Conservation (phyloP, 2,329 filamentous ascomycete genomes). For the Ophiostoma sp. region DNA sequence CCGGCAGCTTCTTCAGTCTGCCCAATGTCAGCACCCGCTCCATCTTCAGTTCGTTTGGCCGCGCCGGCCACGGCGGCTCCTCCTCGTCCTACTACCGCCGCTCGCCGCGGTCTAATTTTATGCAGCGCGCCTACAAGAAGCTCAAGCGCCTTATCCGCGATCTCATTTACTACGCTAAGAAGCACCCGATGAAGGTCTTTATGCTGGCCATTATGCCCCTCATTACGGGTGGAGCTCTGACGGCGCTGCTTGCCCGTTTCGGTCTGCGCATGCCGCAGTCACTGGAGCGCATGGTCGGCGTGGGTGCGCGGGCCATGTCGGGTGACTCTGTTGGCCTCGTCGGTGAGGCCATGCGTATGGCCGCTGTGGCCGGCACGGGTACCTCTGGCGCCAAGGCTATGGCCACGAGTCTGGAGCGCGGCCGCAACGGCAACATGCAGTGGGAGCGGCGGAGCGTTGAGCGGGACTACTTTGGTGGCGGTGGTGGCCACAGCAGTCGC, state of each 20-base stretch:
- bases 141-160: constrained; percentile 78
- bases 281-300: constrained; percentile 59
- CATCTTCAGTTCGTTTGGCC: constrained; percentile 44
- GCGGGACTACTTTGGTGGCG: constrained; percentile 40
- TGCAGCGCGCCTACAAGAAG: constrained; percentile 70
- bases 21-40: constrained; percentile 47
- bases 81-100: constrained; percentile 70
- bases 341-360: constrained; percentile 58
- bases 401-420: constrained; percentile 38
- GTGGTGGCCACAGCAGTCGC: constrained; percentile 32
- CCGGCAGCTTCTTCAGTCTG: constrained; percentile 49
- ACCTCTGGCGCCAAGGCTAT: constrained; percentile 29
- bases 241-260: constrained; percentile 74
- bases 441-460: constrained; percentile 45
- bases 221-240: constrained; percentile 78
- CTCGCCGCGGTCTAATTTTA: constrained; percentile 76
- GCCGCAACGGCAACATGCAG: constrained; percentile 37
- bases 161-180: constrained; percentile 76
- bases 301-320: constrained; percentile 51
- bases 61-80: constrained; percentile 26
- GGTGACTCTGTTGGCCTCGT: constrained; percentile 53
- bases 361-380: constrained; percentile 38
- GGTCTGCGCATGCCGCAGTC: constrained; percentile 72
- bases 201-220: constrained; percentile 84
- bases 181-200: constrained; percentile 85